Base-by-base conservation (phyloP, 2,329 filamentous ascomycete genomes). In the Zymoseptoria brevis region DNA sequence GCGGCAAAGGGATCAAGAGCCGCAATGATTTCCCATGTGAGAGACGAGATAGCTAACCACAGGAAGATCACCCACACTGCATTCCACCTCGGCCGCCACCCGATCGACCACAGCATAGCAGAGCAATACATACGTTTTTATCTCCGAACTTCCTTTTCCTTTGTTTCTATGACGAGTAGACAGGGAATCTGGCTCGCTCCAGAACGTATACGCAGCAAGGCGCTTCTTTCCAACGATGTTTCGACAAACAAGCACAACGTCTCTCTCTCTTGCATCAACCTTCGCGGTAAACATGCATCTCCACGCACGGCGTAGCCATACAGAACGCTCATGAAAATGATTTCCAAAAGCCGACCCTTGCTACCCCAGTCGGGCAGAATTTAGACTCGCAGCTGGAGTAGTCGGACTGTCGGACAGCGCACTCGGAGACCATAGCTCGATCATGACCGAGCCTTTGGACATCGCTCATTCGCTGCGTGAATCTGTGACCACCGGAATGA, bases 331-430 rank as follows among this genome's bases (percentile, higher is more conserved):
- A 54, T 50, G 60, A 62, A 59, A 60, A 60, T 58, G 53, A 60
- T 61, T 50, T 60, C 26, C 58, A 48, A 54, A 22, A 57, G 22
- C 51, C 53, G 24, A 56, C 41, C 55, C 56, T 55, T 48, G 53
- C 57, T 62, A 59, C 61, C 61, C 61, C 61, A 57, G 58, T 50
- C 60, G 54, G 57, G 57, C 60, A 52, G 11, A 19, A 50, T 56
- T 61, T 64, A 64, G 57, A 57, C 58, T 60, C 58, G 55, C 60
- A 64, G 62, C 62, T 64, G 51, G 51, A 53, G 51, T 29, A 30
- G 8, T 22, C 11, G 22, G 51, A 53, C 51, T 19, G 8, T 22
- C 11, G 22, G 51, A 53, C 51, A 29, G 51, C 51, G 22, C 51
- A 21, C 22, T 51, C 51, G 29, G 22, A 53, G 51, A 19, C n/a